Evolutionary conservation across 768 basidiomycete genomes (phyloP), one percentile per base, ranked within the genome.

Genomic region (Naematelia encephala): DNA sequence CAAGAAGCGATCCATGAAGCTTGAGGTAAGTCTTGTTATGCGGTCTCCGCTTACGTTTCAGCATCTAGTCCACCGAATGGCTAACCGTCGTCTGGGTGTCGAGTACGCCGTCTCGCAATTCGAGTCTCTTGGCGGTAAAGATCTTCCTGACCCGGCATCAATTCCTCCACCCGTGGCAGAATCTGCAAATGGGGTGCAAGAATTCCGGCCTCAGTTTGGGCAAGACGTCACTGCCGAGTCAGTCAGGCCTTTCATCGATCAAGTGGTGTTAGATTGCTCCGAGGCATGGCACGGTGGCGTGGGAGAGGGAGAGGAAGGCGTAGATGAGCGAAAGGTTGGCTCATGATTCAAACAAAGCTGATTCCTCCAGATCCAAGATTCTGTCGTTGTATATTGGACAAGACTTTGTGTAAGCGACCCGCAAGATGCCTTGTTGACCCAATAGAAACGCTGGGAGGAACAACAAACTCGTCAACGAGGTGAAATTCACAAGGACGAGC

Each of bases 41-140:
- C 16, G 13, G 54, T 34, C 47, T 21, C 16, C 5, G 19, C 48
- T 46, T 10, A 51, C 43, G 21, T 26, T 43, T 25, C 56, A 73
- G 72, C 72, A 74, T 46, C 61, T 74, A 19, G 68, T 74, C 1
- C 72, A 74, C 43, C 56, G 70, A 45, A 63, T 63, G 54, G 72
- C 72, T 2, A 74, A 74, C 49, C 59, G 66, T 12, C 61, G 72
- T 14, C 50, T 74, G 5, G 72, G 72, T 5, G 66, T 74, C 19
- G 69, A 74, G 51, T 69, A 74, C 52, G 34, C 27, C 22, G 59
- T 71, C 5, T 14, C 56, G 4, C 48, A 59, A 22, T 74, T 74
- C 51, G 60, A 67, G 21, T 45, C 56, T 1, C 46, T 47, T 26
- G 72, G 72, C 5, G 53, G 54, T 13, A 56, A 44, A 4, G 60